Base-by-base conservation (phyloP, 352 stramenopile genomes). In the Globisporangium apiculatum region DNA sequence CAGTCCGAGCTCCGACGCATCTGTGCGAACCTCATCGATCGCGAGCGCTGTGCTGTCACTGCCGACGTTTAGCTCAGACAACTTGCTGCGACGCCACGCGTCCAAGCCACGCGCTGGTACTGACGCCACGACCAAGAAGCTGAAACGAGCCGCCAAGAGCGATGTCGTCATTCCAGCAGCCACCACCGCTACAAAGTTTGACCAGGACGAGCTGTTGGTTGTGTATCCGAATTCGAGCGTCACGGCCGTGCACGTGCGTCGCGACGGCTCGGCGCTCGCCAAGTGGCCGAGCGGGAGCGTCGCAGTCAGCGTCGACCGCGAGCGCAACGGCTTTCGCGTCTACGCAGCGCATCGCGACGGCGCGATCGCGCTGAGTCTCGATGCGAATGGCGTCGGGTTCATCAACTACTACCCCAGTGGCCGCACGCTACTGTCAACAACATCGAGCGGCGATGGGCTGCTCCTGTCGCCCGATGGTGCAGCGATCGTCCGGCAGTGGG, bases 361-460 rank as follows among this genome's bases (percentile, higher is more conserved):
- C 0, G 65, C 66, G 7, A 70, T 92, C 48, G 74, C 76, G 18
- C 56, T 92, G 36, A 92, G 79, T 49, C 84, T 92, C 37, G 79
- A 90, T 45, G 61, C 72, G 2, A 53, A 56, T 6, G 82, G 82
- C 37, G 82, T 90, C 0, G 82, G 82, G 12, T 90, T 92, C 45
- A 72, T 90, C 55, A 92, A 92, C 57, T 87, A 88, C 53, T 75
- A 89, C 37, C 78, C 82, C 31, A 88, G 73, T n/a, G 79, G 82
- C 9, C 73, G 76, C 14, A 87, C 78, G 57, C 70, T 92, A 57
- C 59, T 92, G 6, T 92, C 79, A 10, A 92, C 82, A 10, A 87
- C 79, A 6, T 86, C 75, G 0, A 67, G 64, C 35, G 78, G 82
- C 41, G 67, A 87, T 53, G 79, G 82, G 0, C 53, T 92, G 36